Base-by-base conservation (phyloP, 202 grass and related monocot species). In the Sporobolus alterniflorus region DNA sequence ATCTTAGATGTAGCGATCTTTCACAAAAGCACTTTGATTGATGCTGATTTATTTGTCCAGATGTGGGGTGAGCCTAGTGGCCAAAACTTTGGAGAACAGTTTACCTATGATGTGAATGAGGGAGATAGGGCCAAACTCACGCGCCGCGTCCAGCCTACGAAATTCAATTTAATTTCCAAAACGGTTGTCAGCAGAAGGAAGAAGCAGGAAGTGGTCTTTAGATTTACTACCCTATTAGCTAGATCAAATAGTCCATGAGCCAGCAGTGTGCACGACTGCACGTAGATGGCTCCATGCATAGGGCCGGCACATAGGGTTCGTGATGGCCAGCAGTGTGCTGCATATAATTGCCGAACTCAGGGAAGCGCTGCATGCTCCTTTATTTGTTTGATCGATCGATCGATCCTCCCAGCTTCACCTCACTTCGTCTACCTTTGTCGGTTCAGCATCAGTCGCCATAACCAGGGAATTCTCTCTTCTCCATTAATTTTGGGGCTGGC, bases 141-240 rank as follows among this genome's bases (percentile, higher is more conserved):
- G n/a, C n/a, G n/a, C n/a, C n/a, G n/a, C n/a, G n/a, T n/a, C n/a
- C n/a, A 15, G 3, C 13, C 6, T 29, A 69, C 11, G 15, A 31
- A 16, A 43, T 70, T 21, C 78, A n/a, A n/a, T n/a, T n/a, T n/a
- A 81, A 71, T 81, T 71, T 60, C 66, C 66, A 50, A 40, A 41
- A 59, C 14, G 36, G 65, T n/a, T 31, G 49, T 4, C n/a, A 3
- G 3, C 3, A 68, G n/a, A n/a, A n/a, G n/a, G 48, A 30, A 22
- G 64, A 80, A 80, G 34, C 22, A 69, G 33, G 36, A 71, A n/a
- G 33, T 68, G 50, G 69, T 9, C 36, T 39, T 39, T 7, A 39
- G 18, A 51, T 51, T 51, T 41, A 31, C 49, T 56, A 29, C 32
- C 63, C 63, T 68, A 65, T 39, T 2, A 5, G 36, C 36, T 69